Percentiles rank a stretch among this genome's conserved stretches.
phyloP scores from a whole-genome alignment of 805 yeast species.

The Wickerhamiella australiensis region DNA sequence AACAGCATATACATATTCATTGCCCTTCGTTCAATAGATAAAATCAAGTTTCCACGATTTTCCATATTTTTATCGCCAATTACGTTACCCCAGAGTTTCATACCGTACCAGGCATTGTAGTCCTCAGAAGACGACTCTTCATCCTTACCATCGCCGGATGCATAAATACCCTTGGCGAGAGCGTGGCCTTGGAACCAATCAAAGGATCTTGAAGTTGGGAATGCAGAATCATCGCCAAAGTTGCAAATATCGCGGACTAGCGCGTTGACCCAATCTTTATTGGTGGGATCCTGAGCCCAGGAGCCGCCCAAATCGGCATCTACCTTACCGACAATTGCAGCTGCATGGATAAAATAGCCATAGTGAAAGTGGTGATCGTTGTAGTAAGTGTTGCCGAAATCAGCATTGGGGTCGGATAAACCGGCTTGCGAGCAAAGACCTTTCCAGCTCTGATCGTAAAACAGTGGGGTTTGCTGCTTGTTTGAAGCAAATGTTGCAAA shows the following conservation, averaged over 20 bases:
- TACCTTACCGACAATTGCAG: slow-evolving; percentile 61
- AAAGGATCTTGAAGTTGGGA: slow-evolving; percentile 54
- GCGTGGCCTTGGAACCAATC: slow-evolving; percentile 68
- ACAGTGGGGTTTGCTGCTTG: slow-evolving; percentile 57
- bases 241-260: slow-evolving; percentile 58
- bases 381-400: slow-evolving; percentile 67
- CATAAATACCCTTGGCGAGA: slow-evolving; percentile 60
- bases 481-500: slow-evolving; percentile 58
- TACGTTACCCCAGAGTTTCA: slow-evolving; percentile 57
- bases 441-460: slow-evolving; percentile 61
- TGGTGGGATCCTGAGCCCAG: slow-evolving; percentile 34
- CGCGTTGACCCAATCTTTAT: slow-evolving; percentile 46
- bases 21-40: slow-evolving; percentile 43
- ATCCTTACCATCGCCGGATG: slow-evolving; percentile 55
- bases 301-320: slow-evolving; percentile 38
- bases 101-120: slow-evolving; percentile 53
- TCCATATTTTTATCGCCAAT: slow-evolving; percentile 42
- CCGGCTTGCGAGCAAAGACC: slow-evolving; percentile 28
- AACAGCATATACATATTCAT: slow-evolving; percentile 46
- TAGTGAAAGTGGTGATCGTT: slow-evolving; percentile 85
- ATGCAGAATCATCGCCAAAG: slow-evolving; percentile 37
- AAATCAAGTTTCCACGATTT: slow-evolving; percentile 44
- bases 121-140: slow-evolving; percentile 66
- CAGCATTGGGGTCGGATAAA: slow-evolving; percentile 37
- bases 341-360: slow-evolving; percentile 73